These are phyloP conservation scores for Aphanomyces euteiches DNA, from an alignment of 352 stramenopile genomes.

Conservation along the genomic window DNA sequence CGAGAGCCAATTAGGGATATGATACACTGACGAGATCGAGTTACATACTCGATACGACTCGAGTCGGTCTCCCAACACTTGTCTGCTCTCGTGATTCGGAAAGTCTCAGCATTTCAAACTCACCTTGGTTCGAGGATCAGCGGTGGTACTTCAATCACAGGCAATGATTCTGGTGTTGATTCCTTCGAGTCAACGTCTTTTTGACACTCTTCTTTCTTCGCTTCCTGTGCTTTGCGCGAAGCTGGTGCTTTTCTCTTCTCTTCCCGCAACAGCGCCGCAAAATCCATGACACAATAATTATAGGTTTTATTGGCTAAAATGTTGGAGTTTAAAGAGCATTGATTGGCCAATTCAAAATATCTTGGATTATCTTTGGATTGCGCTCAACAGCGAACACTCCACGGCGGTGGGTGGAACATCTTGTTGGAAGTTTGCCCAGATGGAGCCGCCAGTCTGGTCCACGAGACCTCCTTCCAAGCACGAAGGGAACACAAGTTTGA, in stretches of 20 bases:
- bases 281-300: neutral
- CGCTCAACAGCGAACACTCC: no score
- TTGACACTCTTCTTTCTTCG: neutral
- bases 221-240: neutral
- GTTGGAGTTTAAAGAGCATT: neutral
- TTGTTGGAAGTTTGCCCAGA: no score
- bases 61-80: slow-evolving; percentile 10
- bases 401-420: no score
- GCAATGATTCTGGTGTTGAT: no score
- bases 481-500: no score
- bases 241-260: neutral
- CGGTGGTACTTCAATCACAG: neutral
- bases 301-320: neutral
- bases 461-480: no score
- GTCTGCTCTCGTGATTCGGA: neutral
- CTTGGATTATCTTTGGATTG: no score
- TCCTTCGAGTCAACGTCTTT: neutral
- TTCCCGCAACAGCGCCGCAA: neutral
- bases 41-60: neutral
- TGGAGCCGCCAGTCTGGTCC: no score
- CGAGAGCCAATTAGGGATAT: slow-evolving; percentile 62
- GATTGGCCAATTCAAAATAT: neutral
- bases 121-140: neutral
- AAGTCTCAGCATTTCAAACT: neutral
- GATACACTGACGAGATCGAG: slow-evolving; percentile 45